Evolutionary conservation across 768 basidiomycete species (phyloP).

Genomic region (Suillus variegatus): DNA sequence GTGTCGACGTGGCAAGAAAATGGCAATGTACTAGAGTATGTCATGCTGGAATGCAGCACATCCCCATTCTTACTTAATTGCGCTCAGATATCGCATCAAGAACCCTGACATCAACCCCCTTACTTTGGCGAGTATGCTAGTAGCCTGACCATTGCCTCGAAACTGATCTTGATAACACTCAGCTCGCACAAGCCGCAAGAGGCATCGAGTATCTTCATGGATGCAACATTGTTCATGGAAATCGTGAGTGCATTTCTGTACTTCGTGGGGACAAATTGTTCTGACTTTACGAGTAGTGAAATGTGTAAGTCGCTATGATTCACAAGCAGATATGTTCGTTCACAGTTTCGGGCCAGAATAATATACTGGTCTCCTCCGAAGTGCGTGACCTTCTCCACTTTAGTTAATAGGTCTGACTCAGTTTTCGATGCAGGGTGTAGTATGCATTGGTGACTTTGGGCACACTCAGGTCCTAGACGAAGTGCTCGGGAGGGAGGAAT

Average conservation of each 20-base stretch:
- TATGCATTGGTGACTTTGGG: slow-evolving; percentile 64
- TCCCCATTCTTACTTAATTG: neutral
- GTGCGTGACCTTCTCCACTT: slow-evolving; percentile 30
- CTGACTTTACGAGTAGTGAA: slow-evolving; percentile 43
- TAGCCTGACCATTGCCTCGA: neutral
- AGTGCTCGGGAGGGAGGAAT: slow-evolving; percentile 49
- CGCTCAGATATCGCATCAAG: slow-evolving; percentile 41
- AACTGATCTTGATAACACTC: neutral
- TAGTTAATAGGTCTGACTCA: neutral
- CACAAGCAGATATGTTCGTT: neutral
- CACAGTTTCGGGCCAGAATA: slow-evolving; percentile 39
- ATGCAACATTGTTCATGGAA: slow-evolving; percentile 56
- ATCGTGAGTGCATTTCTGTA: slow-evolving; percentile 43
- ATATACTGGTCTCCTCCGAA: slow-evolving; percentile 56
- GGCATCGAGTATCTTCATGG: slow-evolving; percentile 61
- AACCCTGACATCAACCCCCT: slow-evolving; percentile 41
- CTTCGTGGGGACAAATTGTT: slow-evolving; percentile 4
- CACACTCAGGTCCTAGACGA: slow-evolving; percentile 63
- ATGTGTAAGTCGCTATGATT: slow-evolving; percentile 46
- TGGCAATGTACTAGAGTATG: slow-evolving; percentile 55
- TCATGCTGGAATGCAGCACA: slow-evolving; percentile 5
- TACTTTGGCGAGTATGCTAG: slow-evolving; percentile 38
- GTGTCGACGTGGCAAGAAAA: slow-evolving; percentile 66
- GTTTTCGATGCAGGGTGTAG: slow-evolving; percentile 41
- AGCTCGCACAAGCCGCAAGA: slow-evolving; percentile 56